Evolutionary conservation across 169 alveolate species (phyloP).

Genomic region (Plasmodium sp.): DNA sequence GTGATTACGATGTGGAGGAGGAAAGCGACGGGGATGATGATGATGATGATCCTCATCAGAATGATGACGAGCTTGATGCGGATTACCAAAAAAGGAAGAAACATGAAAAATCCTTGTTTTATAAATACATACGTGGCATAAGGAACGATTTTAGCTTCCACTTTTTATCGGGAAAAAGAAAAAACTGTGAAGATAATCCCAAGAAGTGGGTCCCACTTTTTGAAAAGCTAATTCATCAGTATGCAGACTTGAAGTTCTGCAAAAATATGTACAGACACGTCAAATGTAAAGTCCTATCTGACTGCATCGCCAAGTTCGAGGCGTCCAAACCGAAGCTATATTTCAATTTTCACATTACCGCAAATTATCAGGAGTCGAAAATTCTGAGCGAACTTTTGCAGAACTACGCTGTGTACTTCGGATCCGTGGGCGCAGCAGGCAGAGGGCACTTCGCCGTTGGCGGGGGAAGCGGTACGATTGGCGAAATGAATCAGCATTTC

Average conservation of each 20-base stretch:
- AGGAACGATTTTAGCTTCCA: constrained; percentile 20
- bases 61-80: constrained; percentile 5
- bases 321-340: constrained; percentile 2
- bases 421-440: background rate
- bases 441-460: background rate
- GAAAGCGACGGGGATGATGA: background rate
- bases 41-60: background rate
- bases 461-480: background rate
- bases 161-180: constrained; percentile 1
- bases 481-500: background rate
- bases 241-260: constrained; percentile 30
- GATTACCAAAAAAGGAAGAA: constrained; percentile 42
- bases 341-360: constrained; percentile 60
- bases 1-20: background rate
- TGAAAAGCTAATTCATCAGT: constrained; percentile 43
- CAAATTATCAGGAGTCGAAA: constrained; percentile 55
- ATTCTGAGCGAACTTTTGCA: constrained; percentile 30
- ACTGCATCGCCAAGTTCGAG: constrained; percentile 12
- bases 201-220: constrained; percentile 32
- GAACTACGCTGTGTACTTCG: constrained; percentile 39
- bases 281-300: constrained; percentile 3
- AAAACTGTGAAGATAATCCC: background rate
- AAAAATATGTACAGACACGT: constrained; percentile 27
- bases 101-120: constrained; percentile 33
- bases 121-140: constrained; percentile 33